Percentiles rank a stretch among this genome's conserved stretches.
phyloP scores from a whole-genome alignment of 2,329 filamentous ascomycete genomes.

The Pleurostoma richardsiae region DNA sequence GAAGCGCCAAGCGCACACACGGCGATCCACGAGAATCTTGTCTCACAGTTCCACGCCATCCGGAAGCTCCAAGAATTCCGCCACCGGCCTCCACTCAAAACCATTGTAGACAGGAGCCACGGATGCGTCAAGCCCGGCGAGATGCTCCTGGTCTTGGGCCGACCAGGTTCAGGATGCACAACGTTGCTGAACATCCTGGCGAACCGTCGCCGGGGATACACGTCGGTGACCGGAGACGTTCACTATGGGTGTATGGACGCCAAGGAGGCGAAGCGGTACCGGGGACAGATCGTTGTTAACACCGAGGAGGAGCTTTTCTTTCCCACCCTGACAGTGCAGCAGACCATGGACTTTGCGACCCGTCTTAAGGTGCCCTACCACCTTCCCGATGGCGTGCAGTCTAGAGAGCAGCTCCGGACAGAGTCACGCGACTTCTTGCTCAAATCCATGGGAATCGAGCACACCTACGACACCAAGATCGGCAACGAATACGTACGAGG shows the following conservation, averaged over 20 bases:
- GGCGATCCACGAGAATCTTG: constrained; percentile 60
- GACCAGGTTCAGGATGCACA: constrained; percentile 43
- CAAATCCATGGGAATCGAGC: constrained; percentile 46
- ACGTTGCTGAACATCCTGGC: constrained; percentile 65
- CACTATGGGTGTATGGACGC: constrained; percentile 45
- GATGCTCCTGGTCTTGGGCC: constrained; percentile 65
- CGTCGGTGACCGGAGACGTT: constrained; percentile 53
- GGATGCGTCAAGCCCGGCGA: constrained; percentile 69
- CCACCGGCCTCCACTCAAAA: constrained; percentile 53
- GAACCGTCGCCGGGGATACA: constrained; percentile 58
- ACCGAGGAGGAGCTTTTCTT: constrained; percentile 52
- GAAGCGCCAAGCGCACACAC: constrained; percentile 56
- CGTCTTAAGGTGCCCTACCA: constrained; percentile 17
- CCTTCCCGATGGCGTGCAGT: constrained; percentile 35
- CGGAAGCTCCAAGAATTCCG: constrained; percentile 45
- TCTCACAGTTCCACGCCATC: constrained; percentile 53
- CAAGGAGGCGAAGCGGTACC: constrained; percentile 29
- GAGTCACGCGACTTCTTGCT: constrained; percentile 50
- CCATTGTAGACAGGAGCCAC: constrained; percentile 59
- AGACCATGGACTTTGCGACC: constrained; percentile 55
- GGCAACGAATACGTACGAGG: constrained; percentile 50
- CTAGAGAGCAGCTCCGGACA: constrained; percentile 21
- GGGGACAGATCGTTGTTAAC: constrained; percentile 37
- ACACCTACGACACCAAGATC: constrained; percentile 17
- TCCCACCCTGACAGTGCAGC: constrained; percentile 55